Evolutionary conservation across 257 asterid species (phyloP), one percentile per base, ranked within the genome.

Genomic region (Solanum clarkiae): DNA sequence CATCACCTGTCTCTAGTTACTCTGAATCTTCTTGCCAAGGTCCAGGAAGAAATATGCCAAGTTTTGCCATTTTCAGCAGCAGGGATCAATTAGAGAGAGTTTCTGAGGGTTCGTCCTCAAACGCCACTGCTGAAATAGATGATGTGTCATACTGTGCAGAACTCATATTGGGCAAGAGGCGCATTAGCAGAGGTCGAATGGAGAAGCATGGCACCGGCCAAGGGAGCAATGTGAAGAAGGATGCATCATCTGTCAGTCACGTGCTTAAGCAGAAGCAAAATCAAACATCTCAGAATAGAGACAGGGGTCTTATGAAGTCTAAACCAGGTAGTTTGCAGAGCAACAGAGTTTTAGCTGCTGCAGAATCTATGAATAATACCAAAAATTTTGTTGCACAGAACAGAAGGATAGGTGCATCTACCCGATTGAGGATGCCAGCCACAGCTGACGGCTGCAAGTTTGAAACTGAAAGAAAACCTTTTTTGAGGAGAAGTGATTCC

Each of bases 391-490:
- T 74, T 88, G 85, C 90, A 13, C 51, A 42, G 51, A 86, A 90
- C 70, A 89, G 77, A 88, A 88, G 84, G 83, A 80, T 83, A 40
- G 84, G 87, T 81, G 80, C 88, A 42, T 84, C 84, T 81, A 71
- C 86, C 8, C 88, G 87, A 85, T 74, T 82, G 15, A 87, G 86
- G 80, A 68, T 85, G 74, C 89, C 93, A 65, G 87, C 82, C 16
- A 85, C 88, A 82, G 80, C 83, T 47, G 89, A 91, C 20, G 84
- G 70, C 65, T 88, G 85, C 85, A 90, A 88, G 88, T 89, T 93
- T 85, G 93, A 92, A 84, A 7, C 86, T 3, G 95, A 90, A 80
- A 89, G 87, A 81, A 91, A 90, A 86, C 51, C 82, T 82, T 80
- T 81, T 54, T 86, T 81, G 70, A 85, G 91, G 83, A 79, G 84